Base-by-base conservation (phyloP, 2,329 filamentous ascomycete species). In the Teratosphaeriaceae sp. region DNA sequence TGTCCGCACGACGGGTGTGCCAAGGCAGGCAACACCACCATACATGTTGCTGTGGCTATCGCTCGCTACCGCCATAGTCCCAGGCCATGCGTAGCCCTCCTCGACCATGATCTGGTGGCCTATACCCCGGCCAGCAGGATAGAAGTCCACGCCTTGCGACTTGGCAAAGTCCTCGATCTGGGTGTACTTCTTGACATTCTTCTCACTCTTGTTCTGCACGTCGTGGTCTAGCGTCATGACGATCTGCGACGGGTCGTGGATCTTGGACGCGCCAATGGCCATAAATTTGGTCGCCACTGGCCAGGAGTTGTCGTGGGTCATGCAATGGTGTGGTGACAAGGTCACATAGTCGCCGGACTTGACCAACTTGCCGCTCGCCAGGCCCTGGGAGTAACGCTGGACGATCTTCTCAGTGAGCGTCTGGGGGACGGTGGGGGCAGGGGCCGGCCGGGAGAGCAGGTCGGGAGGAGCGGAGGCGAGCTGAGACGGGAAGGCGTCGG, bases 91-190 rank as follows among this genome's bases (percentile, higher is more conserved):
- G 71, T 74, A 88, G 12, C 81, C 83, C 62, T 87, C 87, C 62
- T 95, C 88, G 0, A 94, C 78, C 84, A 92, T 88, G 53, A 90
- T 82, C 64, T 96, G 90, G 62, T 96, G 90, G 0, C 88, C 89
- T 57, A 95, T 95, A 11, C 87, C 87, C 34, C 79, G 67, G 1
- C 85, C 86, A 1, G 86, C 82, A 1, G 80, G 81, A 56, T 83
- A 94, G 60, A 89, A 88, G 44, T 80, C 72, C 1, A 94, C 75
- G 2, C 84, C 85, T 45, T 96, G 86, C 48, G 79, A 73, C 57
- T 75, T 73, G 1, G 87, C 90, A 66, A 97, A 95, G 48, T 80
- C 75, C 60, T 92, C 80, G 40, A 96, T 94, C 56, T 84, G 76
- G 13, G 65, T 60, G 64, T 95, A 96, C 59, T 96, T 96, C 56